These are phyloP conservation scores for Paraphaeosphaeria minitans DNA, from an alignment of 2,329 filamentous ascomycete genomes.

Conservation along the genomic window DNA sequence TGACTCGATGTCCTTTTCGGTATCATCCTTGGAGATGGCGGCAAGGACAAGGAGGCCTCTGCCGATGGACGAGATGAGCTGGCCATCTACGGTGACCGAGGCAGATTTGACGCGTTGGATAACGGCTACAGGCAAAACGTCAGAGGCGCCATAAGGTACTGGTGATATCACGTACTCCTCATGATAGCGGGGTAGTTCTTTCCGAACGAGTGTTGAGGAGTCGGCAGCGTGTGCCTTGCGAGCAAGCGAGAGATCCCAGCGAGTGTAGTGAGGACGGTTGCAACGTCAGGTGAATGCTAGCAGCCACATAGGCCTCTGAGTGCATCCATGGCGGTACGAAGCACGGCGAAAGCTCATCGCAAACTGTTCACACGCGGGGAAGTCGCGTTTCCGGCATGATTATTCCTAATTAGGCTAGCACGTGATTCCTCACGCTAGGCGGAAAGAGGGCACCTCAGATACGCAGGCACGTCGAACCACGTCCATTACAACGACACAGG, in stretches of 20 bases:
- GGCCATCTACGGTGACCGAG: slow-evolving; percentile 91
- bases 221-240: neutral
- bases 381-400: slow-evolving; percentile 9
- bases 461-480: slow-evolving; percentile 27
- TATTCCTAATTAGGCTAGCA: no score
- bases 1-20: slow-evolving; percentile 81
- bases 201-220: slow-evolving; percentile 8
- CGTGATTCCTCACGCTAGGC: slow-evolving; percentile 21
- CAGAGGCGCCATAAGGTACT: slow-evolving; percentile 8
- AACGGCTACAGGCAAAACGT: slow-evolving; percentile 67
- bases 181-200: slow-evolving; percentile 26
- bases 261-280: neutral
- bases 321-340: neutral
- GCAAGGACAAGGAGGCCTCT: slow-evolving; percentile 90
- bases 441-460: slow-evolving; percentile 30
- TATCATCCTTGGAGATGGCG: slow-evolving; percentile 88
- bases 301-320: neutral
- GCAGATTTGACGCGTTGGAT: slow-evolving; percentile 93
- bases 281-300: slow-evolving; percentile 7
- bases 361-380: slow-evolving; percentile 4
- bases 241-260: neutral
- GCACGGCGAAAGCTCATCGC: neutral
- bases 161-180: slow-evolving; percentile 23
- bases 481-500: slow-evolving; percentile 28
- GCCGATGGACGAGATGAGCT: slow-evolving; percentile 88